A percentile compares a stretch with the other conserved stretches of the same genome.
These are phyloP conservation scores for Trichomonascus vanleenenianus DNA, from an alignment of 805 yeast genomes.

Conservation along the genomic window DNA sequence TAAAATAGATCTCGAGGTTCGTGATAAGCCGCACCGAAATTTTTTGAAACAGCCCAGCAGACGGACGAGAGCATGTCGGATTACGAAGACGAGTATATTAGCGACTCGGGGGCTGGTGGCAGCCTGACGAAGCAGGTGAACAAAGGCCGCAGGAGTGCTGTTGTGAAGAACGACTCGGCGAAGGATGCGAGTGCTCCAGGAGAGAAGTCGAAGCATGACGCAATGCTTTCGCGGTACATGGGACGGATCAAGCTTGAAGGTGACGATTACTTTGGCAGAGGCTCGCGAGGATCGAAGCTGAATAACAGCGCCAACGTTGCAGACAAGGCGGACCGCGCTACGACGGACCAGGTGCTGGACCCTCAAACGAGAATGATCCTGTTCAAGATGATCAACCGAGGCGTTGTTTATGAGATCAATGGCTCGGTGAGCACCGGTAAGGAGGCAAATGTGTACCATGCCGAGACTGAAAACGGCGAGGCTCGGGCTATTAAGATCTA, in stretches of 20 bases:
- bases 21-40: no score
- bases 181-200: constrained; percentile 8
- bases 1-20: no score
- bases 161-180: neutral
- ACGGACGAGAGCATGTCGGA: no score
- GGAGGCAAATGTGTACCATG: constrained; percentile 97
- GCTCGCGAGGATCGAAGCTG: constrained; percentile 18
- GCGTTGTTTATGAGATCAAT: constrained; percentile 74
- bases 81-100: neutral
- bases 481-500: constrained; percentile 87
- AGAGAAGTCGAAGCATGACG: constrained; percentile 2
- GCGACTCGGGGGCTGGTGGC: constrained; percentile 6
- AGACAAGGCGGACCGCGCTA: constrained; percentile 90
- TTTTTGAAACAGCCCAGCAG: no score
- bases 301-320: constrained; percentile 17
- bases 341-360: constrained; percentile 93
- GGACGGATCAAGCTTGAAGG: constrained; percentile 18
- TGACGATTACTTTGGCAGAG: constrained; percentile 15
- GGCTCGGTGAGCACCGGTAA: constrained; percentile 97
- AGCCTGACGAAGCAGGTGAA: constrained; percentile 16
- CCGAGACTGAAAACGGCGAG: constrained; percentile 34
- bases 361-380: constrained; percentile 86
- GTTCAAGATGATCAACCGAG: constrained; percentile 73
- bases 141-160: constrained; percentile 7
- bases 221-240: constrained; percentile 10